Conservation (phyloP, 768 basidiomycete genomes). For the Cubamyces lactineus region DNA sequence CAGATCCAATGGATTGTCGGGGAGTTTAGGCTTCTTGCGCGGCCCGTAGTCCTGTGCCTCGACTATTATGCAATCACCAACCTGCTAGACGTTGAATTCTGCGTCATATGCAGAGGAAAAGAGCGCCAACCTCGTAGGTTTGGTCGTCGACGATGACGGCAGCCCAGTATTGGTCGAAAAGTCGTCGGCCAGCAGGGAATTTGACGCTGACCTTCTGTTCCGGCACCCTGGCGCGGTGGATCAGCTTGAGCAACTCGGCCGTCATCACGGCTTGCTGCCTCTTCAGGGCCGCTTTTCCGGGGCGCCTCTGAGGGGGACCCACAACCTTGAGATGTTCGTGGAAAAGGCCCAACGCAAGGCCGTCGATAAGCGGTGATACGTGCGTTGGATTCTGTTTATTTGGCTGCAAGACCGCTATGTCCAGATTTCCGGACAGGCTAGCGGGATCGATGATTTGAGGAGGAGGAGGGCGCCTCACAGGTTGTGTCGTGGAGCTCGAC, state of each 20-base stretch:
- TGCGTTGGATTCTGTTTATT: slow-evolving; percentile 59
- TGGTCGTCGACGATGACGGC: slow-evolving; percentile 47
- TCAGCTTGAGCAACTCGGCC: slow-evolving; percentile 3
- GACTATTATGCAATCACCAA: slow-evolving; percentile 65
- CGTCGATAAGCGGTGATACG: slow-evolving; percentile 63
- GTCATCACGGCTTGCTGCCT: slow-evolving; percentile 8
- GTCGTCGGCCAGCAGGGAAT: slow-evolving; percentile 8
- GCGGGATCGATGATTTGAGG: background rate
- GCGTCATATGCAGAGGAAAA: background rate
- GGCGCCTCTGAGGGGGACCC: slow-evolving; percentile 44
- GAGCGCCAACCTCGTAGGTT: slow-evolving; percentile 37
- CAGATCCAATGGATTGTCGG: slow-evolving; percentile 38
- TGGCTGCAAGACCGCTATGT: slow-evolving; percentile 56
- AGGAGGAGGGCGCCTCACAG: background rate
- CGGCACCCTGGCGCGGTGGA: slow-evolving; percentile 2
- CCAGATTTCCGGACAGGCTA: slow-evolving; percentile 44
- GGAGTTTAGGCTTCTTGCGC: slow-evolving; percentile 40
- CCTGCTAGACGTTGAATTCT: slow-evolving; percentile 40
- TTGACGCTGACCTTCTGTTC: background rate
- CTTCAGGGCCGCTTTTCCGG: background rate
- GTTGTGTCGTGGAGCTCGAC: slow-evolving; percentile 2
- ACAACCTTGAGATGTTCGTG: slow-evolving; percentile 58
- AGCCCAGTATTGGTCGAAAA: slow-evolving; percentile 31
- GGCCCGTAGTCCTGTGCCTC: slow-evolving; percentile 42
- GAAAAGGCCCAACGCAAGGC: slow-evolving; percentile 54